Evolutionary conservation across 2,329 filamentous ascomycete species (phyloP), one percentile per base, ranked within the genome.

Genomic region (Lomentospora prolificans): DNA sequence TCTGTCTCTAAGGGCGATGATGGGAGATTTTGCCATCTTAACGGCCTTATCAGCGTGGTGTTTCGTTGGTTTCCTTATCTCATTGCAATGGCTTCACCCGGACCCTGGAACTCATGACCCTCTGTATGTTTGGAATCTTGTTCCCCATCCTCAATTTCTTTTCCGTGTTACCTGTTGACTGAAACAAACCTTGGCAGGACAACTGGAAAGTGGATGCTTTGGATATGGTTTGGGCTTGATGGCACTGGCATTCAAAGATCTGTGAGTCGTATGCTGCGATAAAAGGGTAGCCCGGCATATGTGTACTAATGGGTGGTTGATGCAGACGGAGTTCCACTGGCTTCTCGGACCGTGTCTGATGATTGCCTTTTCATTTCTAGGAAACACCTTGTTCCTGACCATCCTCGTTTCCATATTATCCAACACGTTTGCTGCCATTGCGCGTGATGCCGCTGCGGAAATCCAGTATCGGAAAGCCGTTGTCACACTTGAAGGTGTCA

Each of bases 171-270:
- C n/a, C n/a, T n/a, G n/a, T n/a, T n/a, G n/a, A n/a, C n/a, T n/a
- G n/a, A n/a, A n/a, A n/a, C n/a, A n/a, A n/a, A n/a, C n/a, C n/a
- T 7, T 33, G 22, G 5, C 17, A 79, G 76, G 3, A 88, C 85
- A 1, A 90, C 94, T 59, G 83, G 83, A 48, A 90, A 91, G 69
- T 95, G 89, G 89, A 92, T 95, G 88, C 79, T 94, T 1, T 94
- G 87, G 79, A 91, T 95, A 60, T 95, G 89, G 89, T 94, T 95
- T 64, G 89, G 89, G 2, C 79, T 95, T 1, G 89, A 94, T 62
- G 89, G 81, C 5, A 82, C 78, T 3, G 82, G 82, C 6, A 83
- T 85, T 44, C 75, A 81, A 51, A 68, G 75, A 60, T 81, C 80
- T 57, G 76, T 77, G 64, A 64, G 73, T 65, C 17, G 22, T 12